phyloP scores from a whole-genome alignment of 805 yeast genomes.

The Ascoidea asiatica region DNA sequence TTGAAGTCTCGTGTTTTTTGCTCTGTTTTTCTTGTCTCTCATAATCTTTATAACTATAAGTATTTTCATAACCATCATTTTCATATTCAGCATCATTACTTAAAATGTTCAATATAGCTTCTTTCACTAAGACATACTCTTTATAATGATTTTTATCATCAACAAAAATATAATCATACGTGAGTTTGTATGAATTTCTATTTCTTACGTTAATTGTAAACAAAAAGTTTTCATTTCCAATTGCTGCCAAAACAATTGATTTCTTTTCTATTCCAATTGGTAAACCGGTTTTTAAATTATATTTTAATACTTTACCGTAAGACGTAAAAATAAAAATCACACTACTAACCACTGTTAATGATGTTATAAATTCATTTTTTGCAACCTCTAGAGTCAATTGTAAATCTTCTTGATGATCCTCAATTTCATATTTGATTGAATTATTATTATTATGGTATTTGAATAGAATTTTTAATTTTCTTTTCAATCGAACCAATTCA shows the following conservation, averaged over 20 bases:
- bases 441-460: constrained; percentile 1
- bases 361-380: background rate
- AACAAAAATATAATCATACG: no score
- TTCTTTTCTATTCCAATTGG: constrained; percentile 5
- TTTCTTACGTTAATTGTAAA: constrained; percentile 5
- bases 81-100: background rate
- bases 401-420: constrained; percentile 1
- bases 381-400: background rate
- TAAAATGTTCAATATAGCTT: background rate
- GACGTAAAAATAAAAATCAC: constrained; percentile 2
- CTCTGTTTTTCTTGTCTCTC: no score
- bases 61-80: no score
- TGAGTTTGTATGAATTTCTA: constrained; percentile 1
- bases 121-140: background rate
- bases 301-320: constrained; percentile 3
- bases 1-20: no score
- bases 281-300: constrained; percentile 2
- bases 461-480: constrained; percentile 2
- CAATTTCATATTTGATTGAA: constrained; percentile 2
- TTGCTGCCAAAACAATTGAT: constrained; percentile 5
- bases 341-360: background rate
- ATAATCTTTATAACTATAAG: no score
- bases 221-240: constrained; percentile 2
- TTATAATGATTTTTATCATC: background rate
- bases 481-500: constrained; percentile 1